Conservation (phyloP, 345 rosid species). For the Gossypium sturtianum region DNA sequence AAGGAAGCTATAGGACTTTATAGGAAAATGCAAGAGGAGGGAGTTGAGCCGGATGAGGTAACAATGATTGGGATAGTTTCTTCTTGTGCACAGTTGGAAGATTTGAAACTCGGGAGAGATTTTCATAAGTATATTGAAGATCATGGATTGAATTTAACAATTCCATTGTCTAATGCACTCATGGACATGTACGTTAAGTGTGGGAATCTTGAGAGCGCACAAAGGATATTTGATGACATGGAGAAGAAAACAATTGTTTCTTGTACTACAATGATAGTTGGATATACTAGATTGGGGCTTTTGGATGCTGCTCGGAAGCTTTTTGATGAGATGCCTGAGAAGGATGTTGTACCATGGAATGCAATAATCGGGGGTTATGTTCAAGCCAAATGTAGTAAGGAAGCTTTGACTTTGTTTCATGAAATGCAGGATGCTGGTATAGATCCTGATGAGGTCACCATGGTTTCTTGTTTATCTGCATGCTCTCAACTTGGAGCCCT, state of each 20-base stretch:
- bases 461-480: slow-evolving; percentile 80
- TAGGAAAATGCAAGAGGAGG: slow-evolving; percentile 45
- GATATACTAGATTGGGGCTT: slow-evolving; percentile 59
- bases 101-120: slow-evolving; percentile 57
- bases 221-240: slow-evolving; percentile 47
- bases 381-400: slow-evolving; percentile 56
- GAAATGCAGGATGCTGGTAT: slow-evolving; percentile 63
- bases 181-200: slow-evolving; percentile 90
- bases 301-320: slow-evolving; percentile 51
- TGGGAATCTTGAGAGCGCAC: slow-evolving; percentile 49
- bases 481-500: slow-evolving; percentile 91
- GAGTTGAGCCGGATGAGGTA: slow-evolving; percentile 55
- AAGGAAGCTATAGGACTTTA: slow-evolving; percentile 44
- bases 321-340: slow-evolving; percentile 60
- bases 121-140: slow-evolving; percentile 42
- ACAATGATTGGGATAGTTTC: slow-evolving; percentile 80
- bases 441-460: slow-evolving; percentile 65
- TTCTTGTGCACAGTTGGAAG: slow-evolving; percentile 44
- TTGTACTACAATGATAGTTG: slow-evolving; percentile 69
- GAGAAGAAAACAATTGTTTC: slow-evolving; percentile 54
- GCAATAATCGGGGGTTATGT: slow-evolving; percentile 73
- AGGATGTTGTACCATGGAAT: slow-evolving; percentile 79
- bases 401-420: slow-evolving; percentile 64
- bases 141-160: slow-evolving; percentile 38
- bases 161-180: slow-evolving; percentile 63